Evolutionary conservation across 1,284 basidiomycete species (phyloP), one percentile per base, ranked within the genome.

Genomic region (Boletus sp.): DNA sequence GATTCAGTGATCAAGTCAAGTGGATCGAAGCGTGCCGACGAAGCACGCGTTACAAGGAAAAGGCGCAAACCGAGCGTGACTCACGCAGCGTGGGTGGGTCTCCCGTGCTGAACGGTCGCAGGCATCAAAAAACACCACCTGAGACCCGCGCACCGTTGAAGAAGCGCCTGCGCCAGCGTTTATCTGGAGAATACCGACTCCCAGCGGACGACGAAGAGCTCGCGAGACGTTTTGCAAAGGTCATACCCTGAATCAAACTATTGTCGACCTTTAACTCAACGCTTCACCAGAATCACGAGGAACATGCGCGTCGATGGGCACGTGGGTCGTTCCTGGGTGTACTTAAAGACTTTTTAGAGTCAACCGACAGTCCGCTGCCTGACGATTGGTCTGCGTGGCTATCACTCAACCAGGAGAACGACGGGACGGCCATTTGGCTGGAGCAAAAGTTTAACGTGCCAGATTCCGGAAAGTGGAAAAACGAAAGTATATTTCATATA

Each of bases 371-470:
- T 57, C 56, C 47, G 45, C 49, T 55, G 51, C 61, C 57, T 27
- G 59, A 59, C 8, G 58, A 70, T 22, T 86, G 82, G 81, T 70
- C 71, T 20, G 61, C 51, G 19, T 88, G 85, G 86, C 57, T 88
- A n/a, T 84, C 84, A 2, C 69, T 79, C 58, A 88, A 88, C 58
- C 76, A 77, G 4, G 80, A 80, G 45, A 79, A 73, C 54, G 86
- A 88, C 56, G 77, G 75, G 12, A 88, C 85, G 6, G 85, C 85
- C 3, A 85, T 87, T 35, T 88, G 85, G 86, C 56, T 88, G 38
- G 80, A 87, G 58, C 73, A 73, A 53, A 88, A 88, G 64, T 86
- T 88, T 52, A 72, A 81, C 51, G 72, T 86, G 14, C 82, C 82
- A 0, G 61, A 69, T 2, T 81, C 81, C 2, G 84, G 84, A 3